Evolutionary conservation across 2,329 filamentous ascomycete genomes (phyloP).

Genomic region (Thyridium curvatum): DNA sequence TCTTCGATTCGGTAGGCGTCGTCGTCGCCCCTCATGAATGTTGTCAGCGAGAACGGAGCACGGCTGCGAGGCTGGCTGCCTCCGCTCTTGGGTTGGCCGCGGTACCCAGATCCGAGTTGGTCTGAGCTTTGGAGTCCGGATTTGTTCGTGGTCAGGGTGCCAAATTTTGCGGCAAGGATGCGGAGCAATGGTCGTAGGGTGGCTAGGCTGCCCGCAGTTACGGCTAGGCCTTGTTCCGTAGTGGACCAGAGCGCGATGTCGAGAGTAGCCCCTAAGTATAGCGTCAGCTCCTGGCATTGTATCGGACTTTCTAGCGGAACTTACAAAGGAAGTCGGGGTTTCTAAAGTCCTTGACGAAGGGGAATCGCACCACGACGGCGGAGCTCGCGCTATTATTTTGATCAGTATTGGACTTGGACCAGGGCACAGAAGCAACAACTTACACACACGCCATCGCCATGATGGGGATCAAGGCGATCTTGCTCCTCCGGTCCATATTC

Average conservation of each 20-base stretch:
- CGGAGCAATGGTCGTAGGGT: conserved; percentile 38
- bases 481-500: conserved; percentile 46
- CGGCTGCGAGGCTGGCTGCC: too few relatives aligned
- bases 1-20: too few relatives aligned
- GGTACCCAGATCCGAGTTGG: too few relatives aligned
- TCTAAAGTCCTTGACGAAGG: conserved; percentile 28
- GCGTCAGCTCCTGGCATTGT: neutral
- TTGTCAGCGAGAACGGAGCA: too few relatives aligned
- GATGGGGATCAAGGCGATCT: conserved; percentile 43
- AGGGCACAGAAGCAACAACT: conserved; percentile 8
- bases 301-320: conserved; percentile 3
- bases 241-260: conserved; percentile 43
- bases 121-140: too few relatives aligned
- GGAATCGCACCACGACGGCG: conserved; percentile 33
- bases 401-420: neutral
- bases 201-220: conserved; percentile 40
- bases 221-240: conserved; percentile 38
- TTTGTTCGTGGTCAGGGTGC: neutral
- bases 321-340: conserved; percentile 37
- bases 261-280: conserved; percentile 24
- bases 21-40: too few relatives aligned
- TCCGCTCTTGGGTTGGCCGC: too few relatives aligned
- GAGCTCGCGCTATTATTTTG: conserved; percentile 30
- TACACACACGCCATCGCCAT: conserved; percentile 50
- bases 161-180: conserved; percentile 21